phyloP scores from a whole-genome alignment of 192 early-diverging fungal genomes.

The Mortierella antarctica region DNA sequence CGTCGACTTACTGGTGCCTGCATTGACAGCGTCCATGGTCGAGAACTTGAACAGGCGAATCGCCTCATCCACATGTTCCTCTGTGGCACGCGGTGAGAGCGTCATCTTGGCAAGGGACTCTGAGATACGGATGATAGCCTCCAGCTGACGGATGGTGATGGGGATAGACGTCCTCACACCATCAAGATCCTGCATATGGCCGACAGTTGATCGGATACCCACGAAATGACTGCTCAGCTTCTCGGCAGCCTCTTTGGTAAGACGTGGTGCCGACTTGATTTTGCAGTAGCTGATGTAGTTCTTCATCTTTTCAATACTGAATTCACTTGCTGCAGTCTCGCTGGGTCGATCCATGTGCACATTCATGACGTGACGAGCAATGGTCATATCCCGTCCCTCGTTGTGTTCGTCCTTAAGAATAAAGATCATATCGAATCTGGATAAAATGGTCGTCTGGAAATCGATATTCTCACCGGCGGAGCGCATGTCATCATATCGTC shows the following conservation, averaged over 20 bases:
- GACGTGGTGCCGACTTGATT: conserved; percentile 92
- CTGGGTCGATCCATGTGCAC: conserved; percentile 87
- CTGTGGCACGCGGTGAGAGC: conserved; percentile 84
- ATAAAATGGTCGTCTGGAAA: conserved; percentile 99
- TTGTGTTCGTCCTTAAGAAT: conserved; percentile 99
- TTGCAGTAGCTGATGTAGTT: conserved; percentile 97
- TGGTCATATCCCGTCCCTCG: conserved; percentile 89
- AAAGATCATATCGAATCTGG: conserved; percentile 99
- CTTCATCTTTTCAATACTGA: conserved; percentile 95
- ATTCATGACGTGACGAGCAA: conserved; percentile 96
- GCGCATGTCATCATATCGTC: conserved; percentile 98
- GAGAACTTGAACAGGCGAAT: conserved; percentile 97
- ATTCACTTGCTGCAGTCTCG: conserved; percentile 79
- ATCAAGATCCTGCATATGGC: conserved; percentile 77
- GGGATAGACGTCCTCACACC: conserved; percentile 87
- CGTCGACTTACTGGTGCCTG: conserved; percentile 73
- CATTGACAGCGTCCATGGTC: conserved; percentile 96
- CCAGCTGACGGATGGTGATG: conserved; percentile 97
- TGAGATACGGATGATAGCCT: conserved; percentile 98
- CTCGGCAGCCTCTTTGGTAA: conserved; percentile 88
- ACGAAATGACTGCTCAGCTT: conserved; percentile 96
- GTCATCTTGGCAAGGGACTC: conserved; percentile 98
- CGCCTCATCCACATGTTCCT: conserved; percentile 95
- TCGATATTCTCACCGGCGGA: conserved; percentile 99
- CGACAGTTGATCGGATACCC: conserved; percentile 86